Evolutionary conservation across 192 early-diverging fungal genomes (phyloP), one percentile per base, ranked within the genome.

Genomic region (Podila minutissima): DNA sequence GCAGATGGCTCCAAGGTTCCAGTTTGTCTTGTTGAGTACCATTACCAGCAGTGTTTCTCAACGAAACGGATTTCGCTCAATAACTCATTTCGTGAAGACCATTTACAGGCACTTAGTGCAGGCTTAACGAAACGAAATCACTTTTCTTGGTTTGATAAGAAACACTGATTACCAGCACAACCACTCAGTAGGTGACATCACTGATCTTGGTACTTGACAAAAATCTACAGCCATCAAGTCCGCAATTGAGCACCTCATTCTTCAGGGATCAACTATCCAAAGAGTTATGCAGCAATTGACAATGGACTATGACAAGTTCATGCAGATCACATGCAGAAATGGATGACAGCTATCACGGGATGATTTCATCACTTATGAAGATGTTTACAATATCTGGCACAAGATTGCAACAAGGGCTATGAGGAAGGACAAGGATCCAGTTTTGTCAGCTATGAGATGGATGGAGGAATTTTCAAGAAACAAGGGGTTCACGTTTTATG

Each of bases 361-460:
- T 31, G 38, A 70, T 33, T 75, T 75, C 28, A 28, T 74, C 37
- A 67, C 74, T 7, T 75, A 65, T 48, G 75, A 77, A 35, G 69
- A 77, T 46, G 75, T 77, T 0, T 77, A 71, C 46, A 75, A 70
- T 46, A 66, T 75, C 5, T 57, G 66, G 66, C 35, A 75, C 41
- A 6, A 11, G 12, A 51, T 69, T 55, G 66, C 38, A 4, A 51
- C 49, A n/a, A 29, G n/a, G 4, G 53, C 31, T 3, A 69, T 69
- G 66, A 65, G 67, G 24, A 75, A 75, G 57, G 67, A 69, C 26
- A 15, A 29, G 0, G 60, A 74, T 20, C 58, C 58, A 13, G 53
- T 46, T 3, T 31, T 67, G 22, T 74, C 72, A n/a, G 9, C 63
- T 49, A 60, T 66, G 10, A 61, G 31, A 31, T 74, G 64, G 63